Evolutionary conservation across 2,329 filamentous ascomycete species (phyloP).

Genomic region (Colletotrichum liriopes): DNA sequence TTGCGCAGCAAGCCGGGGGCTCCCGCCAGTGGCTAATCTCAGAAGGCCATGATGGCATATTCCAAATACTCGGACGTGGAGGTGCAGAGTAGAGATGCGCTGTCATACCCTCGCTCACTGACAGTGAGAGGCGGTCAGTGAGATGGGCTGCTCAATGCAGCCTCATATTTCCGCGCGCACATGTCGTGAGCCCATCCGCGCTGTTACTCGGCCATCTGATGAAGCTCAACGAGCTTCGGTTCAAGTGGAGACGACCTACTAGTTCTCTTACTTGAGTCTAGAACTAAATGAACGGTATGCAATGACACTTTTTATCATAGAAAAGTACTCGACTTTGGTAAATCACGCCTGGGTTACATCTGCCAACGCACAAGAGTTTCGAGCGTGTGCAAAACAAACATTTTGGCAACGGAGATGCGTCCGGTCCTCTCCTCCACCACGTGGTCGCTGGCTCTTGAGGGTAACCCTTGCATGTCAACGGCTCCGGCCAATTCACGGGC

Average conservation of each 20-base stretch:
- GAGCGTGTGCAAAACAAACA: neutral
- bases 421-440: neutral
- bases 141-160: neutral
- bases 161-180: neutral
- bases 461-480: neutral
- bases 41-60: neutral
- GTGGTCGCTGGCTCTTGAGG: neutral
- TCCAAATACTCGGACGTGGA: neutral
- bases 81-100: neutral
- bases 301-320: neutral
- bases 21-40: neutral
- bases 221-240: neutral
- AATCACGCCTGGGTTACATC: neutral
- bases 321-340: neutral
- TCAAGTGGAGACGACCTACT: neutral
- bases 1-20: neutral
- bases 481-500: slow-evolving; percentile 9
- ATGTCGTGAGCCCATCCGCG: neutral
- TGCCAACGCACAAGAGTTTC: neutral
- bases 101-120: neutral
- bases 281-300: neutral
- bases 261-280: neutral
- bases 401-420: neutral
- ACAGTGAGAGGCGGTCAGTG: slow-evolving; percentile 5
- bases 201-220: neutral